phyloP scores from a whole-genome alignment of 2,329 filamentous ascomycete genomes.

The Scleromitrula shiraiana region DNA sequence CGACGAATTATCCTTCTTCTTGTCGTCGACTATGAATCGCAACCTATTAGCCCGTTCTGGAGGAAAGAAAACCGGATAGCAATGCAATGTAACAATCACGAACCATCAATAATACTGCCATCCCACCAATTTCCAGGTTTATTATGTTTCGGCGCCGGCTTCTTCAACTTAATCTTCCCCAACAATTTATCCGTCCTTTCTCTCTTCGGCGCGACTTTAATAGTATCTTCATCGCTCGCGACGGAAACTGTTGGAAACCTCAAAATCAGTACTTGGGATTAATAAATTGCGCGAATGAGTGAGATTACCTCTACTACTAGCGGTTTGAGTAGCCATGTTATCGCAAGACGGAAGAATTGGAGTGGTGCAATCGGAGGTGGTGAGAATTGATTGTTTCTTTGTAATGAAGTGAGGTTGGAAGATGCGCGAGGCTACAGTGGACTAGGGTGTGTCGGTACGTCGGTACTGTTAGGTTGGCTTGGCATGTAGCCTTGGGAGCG shows the following conservation, averaged over 20 bases:
- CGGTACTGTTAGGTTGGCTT: too few species aligned
- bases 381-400: not conserved
- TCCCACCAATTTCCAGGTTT: slow-evolving; percentile 68
- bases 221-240: slow-evolving; percentile 47
- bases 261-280: not conserved
- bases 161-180: slow-evolving; percentile 55
- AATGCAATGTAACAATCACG: slow-evolving; percentile 12
- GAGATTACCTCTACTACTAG: slow-evolving; percentile 11
- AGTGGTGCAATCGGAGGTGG: not conserved
- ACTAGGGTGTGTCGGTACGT: too few species aligned
- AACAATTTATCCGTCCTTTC: slow-evolving; percentile 34
- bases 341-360: too few species aligned
- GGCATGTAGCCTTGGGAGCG: too few species aligned
- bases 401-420: not conserved
- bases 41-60: slow-evolving; percentile 4
- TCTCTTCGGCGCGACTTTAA: slow-evolving; percentile 52
- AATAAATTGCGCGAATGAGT: not conserved
- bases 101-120: slow-evolving; percentile 55
- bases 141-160: slow-evolving; percentile 50
- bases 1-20: slow-evolving; percentile 41
- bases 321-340: slow-evolving; percentile 8
- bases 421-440: not conserved
- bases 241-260: slow-evolving; percentile 12
- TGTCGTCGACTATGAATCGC: slow-evolving; percentile 41
- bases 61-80: too few species aligned